phyloP scores from a whole-genome alignment of 2,329 filamentous ascomycete genomes.

The Trichoderma koningiopsis region DNA sequence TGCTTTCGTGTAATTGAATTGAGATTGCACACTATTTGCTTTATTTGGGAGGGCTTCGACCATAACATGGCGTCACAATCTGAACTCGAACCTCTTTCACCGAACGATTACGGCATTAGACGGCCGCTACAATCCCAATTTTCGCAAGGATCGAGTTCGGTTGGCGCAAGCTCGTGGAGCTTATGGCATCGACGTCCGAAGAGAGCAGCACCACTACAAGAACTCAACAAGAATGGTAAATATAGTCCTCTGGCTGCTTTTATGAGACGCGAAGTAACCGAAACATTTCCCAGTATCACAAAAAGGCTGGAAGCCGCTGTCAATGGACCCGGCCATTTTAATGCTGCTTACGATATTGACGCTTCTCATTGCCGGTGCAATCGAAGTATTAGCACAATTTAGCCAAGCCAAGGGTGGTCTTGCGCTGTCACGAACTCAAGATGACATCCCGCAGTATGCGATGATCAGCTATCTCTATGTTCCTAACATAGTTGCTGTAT shows the following conservation, averaged over 20 bases:
- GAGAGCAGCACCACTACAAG: background rate
- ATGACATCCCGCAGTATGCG: constrained; percentile 40
- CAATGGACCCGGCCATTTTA: background rate
- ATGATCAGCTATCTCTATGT: constrained; percentile 52
- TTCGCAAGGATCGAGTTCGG: background rate
- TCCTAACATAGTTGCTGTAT: constrained; percentile 55
- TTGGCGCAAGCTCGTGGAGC: background rate
- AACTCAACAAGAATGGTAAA: background rate
- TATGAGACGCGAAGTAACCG: background rate
- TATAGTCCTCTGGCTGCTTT: background rate
- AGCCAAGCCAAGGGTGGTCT: constrained; percentile 48
- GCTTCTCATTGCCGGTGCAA: background rate
- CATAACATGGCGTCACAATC: background rate
- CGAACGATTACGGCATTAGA: background rate
- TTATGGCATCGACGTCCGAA: background rate
- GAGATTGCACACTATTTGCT: background rate
- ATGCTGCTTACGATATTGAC: background rate
- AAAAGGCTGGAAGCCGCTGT: background rate
- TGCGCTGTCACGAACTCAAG: constrained; percentile 24
- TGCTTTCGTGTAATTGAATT: background rate
- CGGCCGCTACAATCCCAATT: background rate
- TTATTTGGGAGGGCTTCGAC: background rate
- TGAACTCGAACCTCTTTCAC: constrained; percentile 11
- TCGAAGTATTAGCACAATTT: constrained; percentile 46
- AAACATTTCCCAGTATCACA: background rate